phyloP scores from a whole-genome alignment of 2,329 filamentous ascomycete species.

The Aaosphaeria pasadenensis region DNA sequence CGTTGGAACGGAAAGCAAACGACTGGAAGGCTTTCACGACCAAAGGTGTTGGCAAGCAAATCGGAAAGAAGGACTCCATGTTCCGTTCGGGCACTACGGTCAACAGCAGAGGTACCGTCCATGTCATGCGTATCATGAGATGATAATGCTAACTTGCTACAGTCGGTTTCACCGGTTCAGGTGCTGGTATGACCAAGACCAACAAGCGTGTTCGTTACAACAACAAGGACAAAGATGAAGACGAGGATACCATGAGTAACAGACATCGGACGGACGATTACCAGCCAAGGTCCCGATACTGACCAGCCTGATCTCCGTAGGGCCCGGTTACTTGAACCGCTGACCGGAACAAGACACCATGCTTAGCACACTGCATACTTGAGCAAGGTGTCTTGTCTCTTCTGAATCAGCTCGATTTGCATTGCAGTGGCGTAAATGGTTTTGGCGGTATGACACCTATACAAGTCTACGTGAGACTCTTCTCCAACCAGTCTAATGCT shows the following conservation, averaged over 20 bases:
- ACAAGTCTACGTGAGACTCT: too few species aligned
- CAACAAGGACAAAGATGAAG: conserved; percentile 49
- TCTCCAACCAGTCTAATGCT: too few species aligned
- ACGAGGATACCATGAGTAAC: conserved; percentile 7
- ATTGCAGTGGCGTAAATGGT: too few species aligned
- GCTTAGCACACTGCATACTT: too few species aligned
- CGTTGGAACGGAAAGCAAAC: conserved; percentile 83
- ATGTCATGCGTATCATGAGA: neutral
- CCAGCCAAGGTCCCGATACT: too few species aligned
- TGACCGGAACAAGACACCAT: neutral
- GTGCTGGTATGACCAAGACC: conserved; percentile 94
- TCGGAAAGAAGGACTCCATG: conserved; percentile 96
- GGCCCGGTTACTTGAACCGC: neutral
- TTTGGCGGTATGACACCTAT: too few species aligned
- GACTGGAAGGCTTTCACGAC: conserved; percentile 93
- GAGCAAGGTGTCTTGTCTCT: too few species aligned
- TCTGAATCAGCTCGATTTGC: too few species aligned
- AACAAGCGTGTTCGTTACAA: conserved; percentile 77
- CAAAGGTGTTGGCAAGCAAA: conserved; percentile 59
- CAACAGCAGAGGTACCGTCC: conserved; percentile 71
- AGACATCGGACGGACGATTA: neutral
- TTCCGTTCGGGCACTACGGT: conserved; percentile 88
- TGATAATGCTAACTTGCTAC: conserved; percentile 18
- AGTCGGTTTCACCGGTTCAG: conserved; percentile 97
- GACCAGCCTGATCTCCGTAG: too few species aligned